Evolutionary conservation across 1,139 yeast genomes (phyloP).

Genomic region (Saccharomyces hybrid): DNA sequence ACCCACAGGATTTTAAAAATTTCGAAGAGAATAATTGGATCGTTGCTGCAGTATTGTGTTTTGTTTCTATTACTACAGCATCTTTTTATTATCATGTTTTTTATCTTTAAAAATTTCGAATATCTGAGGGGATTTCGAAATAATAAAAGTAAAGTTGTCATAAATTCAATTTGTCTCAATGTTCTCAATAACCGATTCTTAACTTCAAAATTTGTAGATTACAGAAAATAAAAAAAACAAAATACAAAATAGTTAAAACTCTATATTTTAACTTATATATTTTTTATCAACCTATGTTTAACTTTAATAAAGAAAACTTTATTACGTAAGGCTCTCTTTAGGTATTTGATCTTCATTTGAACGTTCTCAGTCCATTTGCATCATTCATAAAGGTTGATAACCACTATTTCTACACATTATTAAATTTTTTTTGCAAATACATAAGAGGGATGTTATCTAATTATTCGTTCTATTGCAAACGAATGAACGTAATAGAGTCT

Average conservation of each 20-base stretch:
- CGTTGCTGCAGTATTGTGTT: background rate
- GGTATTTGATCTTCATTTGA: background rate
- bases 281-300: background rate
- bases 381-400: background rate
- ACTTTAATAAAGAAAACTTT: background rate
- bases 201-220: background rate
- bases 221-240: background rate
- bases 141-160: background rate
- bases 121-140: slow-evolving; percentile 16
- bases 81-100: background rate
- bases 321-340: background rate
- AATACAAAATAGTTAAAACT: background rate
- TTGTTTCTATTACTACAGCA: too few relatives aligned
- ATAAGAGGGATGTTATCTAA: background rate
- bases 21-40: background rate
- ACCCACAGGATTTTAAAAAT: slow-evolving; percentile 19
- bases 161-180: background rate
- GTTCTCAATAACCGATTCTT: background rate
- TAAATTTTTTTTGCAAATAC: background rate
- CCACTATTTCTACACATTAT: background rate
- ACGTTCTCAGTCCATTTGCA: background rate
- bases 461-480: background rate
- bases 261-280: background rate
- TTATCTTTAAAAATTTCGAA: background rate
- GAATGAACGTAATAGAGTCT: background rate